Evolutionary conservation across 2,329 filamentous ascomycete species (phyloP).

Genomic region (Westerdykella aurantiaca): DNA sequence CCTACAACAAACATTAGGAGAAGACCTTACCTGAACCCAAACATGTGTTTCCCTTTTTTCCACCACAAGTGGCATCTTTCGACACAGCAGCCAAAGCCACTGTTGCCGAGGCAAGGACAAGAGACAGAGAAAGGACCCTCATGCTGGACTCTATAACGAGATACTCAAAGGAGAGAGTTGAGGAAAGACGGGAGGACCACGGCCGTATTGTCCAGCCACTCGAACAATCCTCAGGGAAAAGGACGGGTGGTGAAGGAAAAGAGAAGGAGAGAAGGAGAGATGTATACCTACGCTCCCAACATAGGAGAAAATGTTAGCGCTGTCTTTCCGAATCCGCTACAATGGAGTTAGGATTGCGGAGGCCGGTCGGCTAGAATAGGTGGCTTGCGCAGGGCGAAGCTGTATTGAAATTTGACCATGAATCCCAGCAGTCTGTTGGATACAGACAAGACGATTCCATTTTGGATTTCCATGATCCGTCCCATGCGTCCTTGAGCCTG

Average conservation of each 20-base stretch:
- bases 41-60: not conserved
- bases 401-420: not conserved
- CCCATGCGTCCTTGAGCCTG: too few species aligned
- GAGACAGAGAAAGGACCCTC: not conserved
- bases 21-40: not conserved
- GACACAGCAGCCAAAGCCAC: not conserved
- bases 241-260: not conserved
- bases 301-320: not conserved
- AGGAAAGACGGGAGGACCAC: not conserved
- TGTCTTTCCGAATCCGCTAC: not conserved
- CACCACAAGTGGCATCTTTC: not conserved
- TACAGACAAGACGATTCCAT: too few species aligned
- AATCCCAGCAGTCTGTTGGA: too few species aligned
- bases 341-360: not conserved
- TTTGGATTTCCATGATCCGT: too few species aligned
- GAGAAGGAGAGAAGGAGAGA: not conserved
- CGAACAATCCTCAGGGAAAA: not conserved
- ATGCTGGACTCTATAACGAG: not conserved
- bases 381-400: not conserved
- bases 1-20: not conserved
- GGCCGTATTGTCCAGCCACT: not conserved
- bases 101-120: not conserved
- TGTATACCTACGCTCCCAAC: not conserved
- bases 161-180: not conserved
- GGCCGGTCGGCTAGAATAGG: not conserved